Conservation (phyloP, 2,329 filamentous ascomycete genomes). For the Fusarium graminum region DNA sequence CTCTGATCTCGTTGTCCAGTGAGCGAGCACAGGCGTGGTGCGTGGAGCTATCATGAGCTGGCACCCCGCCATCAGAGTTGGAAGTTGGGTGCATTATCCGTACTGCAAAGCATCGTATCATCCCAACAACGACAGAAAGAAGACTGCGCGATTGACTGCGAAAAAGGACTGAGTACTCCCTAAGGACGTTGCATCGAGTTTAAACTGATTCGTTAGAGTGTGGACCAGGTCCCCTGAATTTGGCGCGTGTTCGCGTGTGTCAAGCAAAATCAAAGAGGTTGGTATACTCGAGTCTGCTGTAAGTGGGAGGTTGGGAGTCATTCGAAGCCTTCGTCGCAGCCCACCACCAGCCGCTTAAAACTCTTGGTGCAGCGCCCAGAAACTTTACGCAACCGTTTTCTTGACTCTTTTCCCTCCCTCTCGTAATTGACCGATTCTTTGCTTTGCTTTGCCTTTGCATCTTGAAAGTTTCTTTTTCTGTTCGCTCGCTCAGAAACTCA, state of each 20-base stretch:
- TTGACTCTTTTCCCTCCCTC: constrained; percentile 27
- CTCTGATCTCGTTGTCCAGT: constrained; percentile 50
- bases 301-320: constrained; percentile 55
- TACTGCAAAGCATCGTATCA: constrained; percentile 18
- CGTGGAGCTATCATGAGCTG: constrained; percentile 46
- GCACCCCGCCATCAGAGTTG: constrained; percentile 40
- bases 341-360: constrained; percentile 51
- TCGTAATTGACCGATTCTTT: constrained; percentile 21
- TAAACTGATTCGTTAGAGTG: constrained; percentile 41
- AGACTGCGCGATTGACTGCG: neutral
- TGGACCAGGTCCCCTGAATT: constrained; percentile 44
- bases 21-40: constrained; percentile 40
- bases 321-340: constrained; percentile 43
- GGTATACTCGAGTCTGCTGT: constrained; percentile 41
- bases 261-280: constrained; percentile 50
- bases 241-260: constrained; percentile 28
- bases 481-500: neutral
- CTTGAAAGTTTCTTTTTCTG: constrained; percentile 4
- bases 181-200: constrained; percentile 19
- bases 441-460: neutral
- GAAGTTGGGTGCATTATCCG: constrained; percentile 6
- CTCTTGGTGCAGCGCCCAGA: constrained; percentile 52
- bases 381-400: constrained; percentile 37
- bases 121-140: constrained; percentile 36
- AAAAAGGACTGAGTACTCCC: constrained; percentile 41